Evolutionary conservation across 129 eudicot species (phyloP).

Genomic region (Glebionis coronaria): DNA sequence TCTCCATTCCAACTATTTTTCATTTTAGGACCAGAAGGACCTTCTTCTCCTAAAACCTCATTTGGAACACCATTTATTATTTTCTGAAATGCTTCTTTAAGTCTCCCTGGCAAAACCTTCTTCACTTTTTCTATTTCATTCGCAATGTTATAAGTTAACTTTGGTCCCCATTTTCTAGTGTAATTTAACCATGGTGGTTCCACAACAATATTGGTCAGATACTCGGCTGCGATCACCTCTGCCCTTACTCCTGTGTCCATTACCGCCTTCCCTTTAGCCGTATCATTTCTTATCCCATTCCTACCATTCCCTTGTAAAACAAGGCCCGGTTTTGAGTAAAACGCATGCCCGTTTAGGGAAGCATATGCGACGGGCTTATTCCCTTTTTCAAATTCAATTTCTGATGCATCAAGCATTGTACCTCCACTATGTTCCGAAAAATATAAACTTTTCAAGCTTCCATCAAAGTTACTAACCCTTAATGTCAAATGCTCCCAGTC

Average conservation of each 20-base stretch:
- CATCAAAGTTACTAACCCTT: constrained; percentile 47
- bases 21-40: constrained; percentile 39
- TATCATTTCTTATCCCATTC: constrained; percentile 66
- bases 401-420: constrained; percentile 37
- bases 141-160: constrained; percentile 41
- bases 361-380: constrained; percentile 45
- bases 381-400: constrained; percentile 32
- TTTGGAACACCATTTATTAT: constrained; percentile 28
- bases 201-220: constrained; percentile 25
- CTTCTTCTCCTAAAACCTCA: constrained; percentile 39
- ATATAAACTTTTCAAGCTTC: constrained; percentile 32
- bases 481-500: constrained; percentile 63
- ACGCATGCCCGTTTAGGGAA: constrained; percentile 49
- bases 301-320: constrained; percentile 52
- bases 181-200: constrained; percentile 75
- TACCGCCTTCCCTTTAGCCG: constrained; percentile 42
- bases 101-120: constrained; percentile 49
- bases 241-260: constrained; percentile 52
- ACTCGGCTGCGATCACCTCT: constrained; percentile 39
- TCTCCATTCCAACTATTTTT: constrained; percentile 51
- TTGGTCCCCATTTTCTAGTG: constrained; percentile 76
- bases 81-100: constrained; percentile 33
- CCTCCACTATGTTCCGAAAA: constrained; percentile 54
- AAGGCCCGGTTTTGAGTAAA: constrained; percentile 36
- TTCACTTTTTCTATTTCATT: constrained; percentile 54